phyloP scores from a whole-genome alignment of 106 monocot species.

The Dendrobium catenatum region DNA sequence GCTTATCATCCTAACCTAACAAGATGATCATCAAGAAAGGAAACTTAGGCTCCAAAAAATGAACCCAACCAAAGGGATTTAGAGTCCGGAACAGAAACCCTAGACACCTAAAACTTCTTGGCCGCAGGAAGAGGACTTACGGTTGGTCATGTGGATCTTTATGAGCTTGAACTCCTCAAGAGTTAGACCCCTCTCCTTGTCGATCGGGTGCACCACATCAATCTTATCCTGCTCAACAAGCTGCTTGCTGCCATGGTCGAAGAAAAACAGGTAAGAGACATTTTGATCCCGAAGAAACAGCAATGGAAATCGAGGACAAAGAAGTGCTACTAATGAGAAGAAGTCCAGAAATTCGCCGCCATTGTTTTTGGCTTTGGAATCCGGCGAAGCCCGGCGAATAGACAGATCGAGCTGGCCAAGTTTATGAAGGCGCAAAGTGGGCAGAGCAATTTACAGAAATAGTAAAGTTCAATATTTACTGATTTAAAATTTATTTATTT shows the following conservation, averaged over 20 bases:
- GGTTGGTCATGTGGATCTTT: constrained; percentile 70
- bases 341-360: constrained; percentile 83
- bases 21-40: background rate
- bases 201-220: constrained; percentile 40
- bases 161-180: constrained; percentile 70
- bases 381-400: background rate
- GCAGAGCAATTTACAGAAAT: background rate
- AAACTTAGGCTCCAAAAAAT: background rate
- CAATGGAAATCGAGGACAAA: background rate
- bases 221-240: constrained; percentile 56
- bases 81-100: background rate
- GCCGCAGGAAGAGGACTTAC: constrained; percentile 16
- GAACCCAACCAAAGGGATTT: background rate
- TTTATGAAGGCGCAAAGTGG: background rate
- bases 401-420: background rate
- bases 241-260: constrained; percentile 38
- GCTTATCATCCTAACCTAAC: background rate
- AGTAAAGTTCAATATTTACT: background rate
- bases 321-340: constrained; percentile 44
- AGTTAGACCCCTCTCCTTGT: constrained; percentile 59
- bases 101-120: background rate
- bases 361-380: constrained; percentile 11
- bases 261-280: background rate
- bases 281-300: background rate
- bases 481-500: background rate